A percentile compares a stretch with the other conserved stretches of the same genome.
Evolutionary conservation across 129 eudicot genomes (phyloP).

Genomic region (Flaveria bidentis): DNA sequence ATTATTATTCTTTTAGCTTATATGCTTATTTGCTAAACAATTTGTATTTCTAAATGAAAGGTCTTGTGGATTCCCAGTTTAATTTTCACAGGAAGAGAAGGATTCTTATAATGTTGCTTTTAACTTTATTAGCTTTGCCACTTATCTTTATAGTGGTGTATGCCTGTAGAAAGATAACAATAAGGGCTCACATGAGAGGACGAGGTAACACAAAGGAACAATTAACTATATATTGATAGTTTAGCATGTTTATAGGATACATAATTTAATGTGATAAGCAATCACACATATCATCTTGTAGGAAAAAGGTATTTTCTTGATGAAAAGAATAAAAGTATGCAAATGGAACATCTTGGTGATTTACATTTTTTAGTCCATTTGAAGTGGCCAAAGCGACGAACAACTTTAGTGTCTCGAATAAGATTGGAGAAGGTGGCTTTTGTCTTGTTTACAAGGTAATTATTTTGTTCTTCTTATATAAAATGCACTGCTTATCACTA

Average conservation of each 20-base stretch:
- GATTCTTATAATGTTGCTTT: neutral
- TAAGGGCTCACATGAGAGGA: neutral
- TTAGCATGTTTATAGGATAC: neutral
- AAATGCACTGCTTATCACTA: neutral
- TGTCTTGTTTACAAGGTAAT: neutral
- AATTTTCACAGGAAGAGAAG: neutral
- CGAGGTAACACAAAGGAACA: neutral
- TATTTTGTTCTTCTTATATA: neutral
- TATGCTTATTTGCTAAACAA: neutral
- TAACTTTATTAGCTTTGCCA: neutral
- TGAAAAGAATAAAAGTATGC: neutral
- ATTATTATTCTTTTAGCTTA: neutral
- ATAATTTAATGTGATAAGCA: neutral
- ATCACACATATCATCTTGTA: neutral
- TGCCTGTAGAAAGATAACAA: neutral
- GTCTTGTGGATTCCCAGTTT: neutral
- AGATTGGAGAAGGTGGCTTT: neutral
- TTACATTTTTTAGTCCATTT: neutral
- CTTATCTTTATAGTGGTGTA: slow-evolving; percentile 5
- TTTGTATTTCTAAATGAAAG: neutral
- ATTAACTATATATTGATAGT: neutral
- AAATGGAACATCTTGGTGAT: neutral
- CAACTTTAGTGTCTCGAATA: neutral
- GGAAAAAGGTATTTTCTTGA: neutral
- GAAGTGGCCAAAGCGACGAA: neutral